Evolutionary conservation across 768 basidiomycete species (phyloP).

Genomic region (Paxillus involutus): DNA sequence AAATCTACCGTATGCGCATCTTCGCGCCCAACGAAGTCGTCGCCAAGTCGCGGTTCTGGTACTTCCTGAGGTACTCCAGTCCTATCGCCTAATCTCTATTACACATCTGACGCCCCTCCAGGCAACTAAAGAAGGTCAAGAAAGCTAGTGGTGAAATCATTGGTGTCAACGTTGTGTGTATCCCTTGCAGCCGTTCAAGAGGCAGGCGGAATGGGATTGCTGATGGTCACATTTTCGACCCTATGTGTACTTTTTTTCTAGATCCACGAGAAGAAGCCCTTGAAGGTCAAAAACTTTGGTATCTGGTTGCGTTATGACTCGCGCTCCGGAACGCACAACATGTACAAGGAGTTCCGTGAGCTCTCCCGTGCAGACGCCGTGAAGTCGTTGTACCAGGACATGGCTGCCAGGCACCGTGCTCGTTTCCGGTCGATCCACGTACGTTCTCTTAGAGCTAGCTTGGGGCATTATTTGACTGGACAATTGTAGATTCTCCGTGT

Average conservation of each 20-base stretch:
- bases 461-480: background rate
- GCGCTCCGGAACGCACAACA: conserved; percentile 99
- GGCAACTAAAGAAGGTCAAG: conserved; percentile 99
- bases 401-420: conserved; percentile 98
- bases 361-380: conserved; percentile 93
- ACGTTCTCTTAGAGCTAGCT: conserved; percentile 29
- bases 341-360: conserved; percentile 99
- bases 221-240: conserved; percentile 38
- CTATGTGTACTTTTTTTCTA: conserved; percentile 39
- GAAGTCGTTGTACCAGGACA: conserved; percentile 97
- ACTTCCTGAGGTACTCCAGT: conserved; percentile 81
- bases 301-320: conserved; percentile 99
- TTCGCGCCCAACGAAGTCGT: conserved; percentile 99
- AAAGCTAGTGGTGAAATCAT: conserved; percentile 99
- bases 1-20: conserved; percentile 99
- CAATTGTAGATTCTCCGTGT: conserved; percentile 86
- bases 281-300: conserved; percentile 99
- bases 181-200: conserved; percentile 76
- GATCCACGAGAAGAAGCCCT: conserved; percentile 97
- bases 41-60: conserved; percentile 99
- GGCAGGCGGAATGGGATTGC: conserved; percentile 79
- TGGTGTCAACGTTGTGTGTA: conserved; percentile 95
- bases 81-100: background rate
- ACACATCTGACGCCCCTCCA: conserved; percentile 24
- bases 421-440: conserved; percentile 99